Conservation (phyloP, 768 basidiomycete genomes). For the Hypholoma sublateritium region DNA sequence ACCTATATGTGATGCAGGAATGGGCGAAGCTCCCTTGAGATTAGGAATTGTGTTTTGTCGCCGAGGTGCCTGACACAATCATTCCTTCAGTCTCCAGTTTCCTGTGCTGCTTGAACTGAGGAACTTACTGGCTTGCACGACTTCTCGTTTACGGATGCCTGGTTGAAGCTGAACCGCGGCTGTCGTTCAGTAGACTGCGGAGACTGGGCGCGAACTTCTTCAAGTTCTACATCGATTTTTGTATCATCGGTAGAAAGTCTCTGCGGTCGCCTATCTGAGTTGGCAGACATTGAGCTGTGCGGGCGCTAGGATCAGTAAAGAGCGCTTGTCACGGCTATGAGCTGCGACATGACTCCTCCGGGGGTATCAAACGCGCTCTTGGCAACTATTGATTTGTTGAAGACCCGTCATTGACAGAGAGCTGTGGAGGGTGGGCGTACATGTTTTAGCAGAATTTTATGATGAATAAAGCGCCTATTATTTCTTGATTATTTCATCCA, state of each 20-base stretch:
- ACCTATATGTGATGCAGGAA: background rate
- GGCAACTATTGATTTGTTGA: too few relatives aligned
- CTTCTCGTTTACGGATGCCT: background rate
- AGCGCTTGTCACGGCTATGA: too few relatives aligned
- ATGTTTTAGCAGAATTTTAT: too few relatives aligned
- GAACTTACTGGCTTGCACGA: background rate
- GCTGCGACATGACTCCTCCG: too few relatives aligned
- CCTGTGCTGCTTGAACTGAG: background rate
- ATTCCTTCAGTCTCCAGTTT: background rate
- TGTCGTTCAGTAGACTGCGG: background rate
- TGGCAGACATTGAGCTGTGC: background rate
- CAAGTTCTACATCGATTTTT: background rate
- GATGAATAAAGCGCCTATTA: too few relatives aligned
- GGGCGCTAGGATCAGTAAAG: background rate
- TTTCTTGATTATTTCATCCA: too few relatives aligned
- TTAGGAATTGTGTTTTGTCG: conserved; percentile 12
- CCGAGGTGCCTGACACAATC: conserved; percentile 2
- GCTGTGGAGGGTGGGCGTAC: too few relatives aligned
- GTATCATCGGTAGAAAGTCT: conserved; percentile 2
- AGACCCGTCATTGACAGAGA: too few relatives aligned
- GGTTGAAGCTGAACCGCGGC: conserved; percentile 2
- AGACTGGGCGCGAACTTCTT: background rate
- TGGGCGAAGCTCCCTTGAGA: conserved; percentile 11
- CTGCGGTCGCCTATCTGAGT: background rate
- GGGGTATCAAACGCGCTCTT: too few relatives aligned